Evolutionary conservation across 805 yeast species (phyloP), one percentile per base, ranked within the genome.

Genomic region (Cyberlindnera euphorbiiphila): DNA sequence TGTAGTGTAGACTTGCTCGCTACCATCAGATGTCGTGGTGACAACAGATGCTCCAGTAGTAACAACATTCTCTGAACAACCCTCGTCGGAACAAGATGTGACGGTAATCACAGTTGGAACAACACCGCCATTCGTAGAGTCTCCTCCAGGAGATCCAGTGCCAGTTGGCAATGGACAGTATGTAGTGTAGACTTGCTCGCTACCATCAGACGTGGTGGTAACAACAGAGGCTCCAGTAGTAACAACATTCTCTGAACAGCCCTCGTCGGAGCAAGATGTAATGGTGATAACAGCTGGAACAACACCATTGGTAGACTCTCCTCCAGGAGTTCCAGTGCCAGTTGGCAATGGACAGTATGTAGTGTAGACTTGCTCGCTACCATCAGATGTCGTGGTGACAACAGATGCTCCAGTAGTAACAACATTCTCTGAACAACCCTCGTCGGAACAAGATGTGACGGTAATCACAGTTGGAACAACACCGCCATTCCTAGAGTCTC

Each of bases 361-460:
- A 46, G 65, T 62, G 59, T 53, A 57, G 37, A 49, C 51, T 33
- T 65, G 60, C 36, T 57, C 53, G 29, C 48, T 55, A 46, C 60
- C 61, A 50, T 50, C 44, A 3, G 16, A 13, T 2, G 43, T 39
- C 2, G 18, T 19, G 3, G 46, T 42, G 15, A 42, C 29, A 12
- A 30, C 24, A 8, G 40, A 27, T 6, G 36, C 22, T 27, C 43
- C 43, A 3, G 43, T 39, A 19, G 42, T 35, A 3, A 35, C 27
- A 13, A 28, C 13, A 4, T 26, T 3, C 10, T 13, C 16, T 16
- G 39, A 22, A 13, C 42, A 42, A 6, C 5, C 21, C 21, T 36
- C 30, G 9, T 23, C 23, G 13, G 28, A 22, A 14, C 43, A 42
- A 7, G 37, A 32, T 7, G 43, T 36, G 10, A 33, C 21, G 2